A percentile compares a stretch with the other conserved stretches of the same genome.
These are phyloP conservation scores for Cardiospermum halicacabum DNA, from an alignment of 345 rosid genomes.

Conservation along the genomic window DNA sequence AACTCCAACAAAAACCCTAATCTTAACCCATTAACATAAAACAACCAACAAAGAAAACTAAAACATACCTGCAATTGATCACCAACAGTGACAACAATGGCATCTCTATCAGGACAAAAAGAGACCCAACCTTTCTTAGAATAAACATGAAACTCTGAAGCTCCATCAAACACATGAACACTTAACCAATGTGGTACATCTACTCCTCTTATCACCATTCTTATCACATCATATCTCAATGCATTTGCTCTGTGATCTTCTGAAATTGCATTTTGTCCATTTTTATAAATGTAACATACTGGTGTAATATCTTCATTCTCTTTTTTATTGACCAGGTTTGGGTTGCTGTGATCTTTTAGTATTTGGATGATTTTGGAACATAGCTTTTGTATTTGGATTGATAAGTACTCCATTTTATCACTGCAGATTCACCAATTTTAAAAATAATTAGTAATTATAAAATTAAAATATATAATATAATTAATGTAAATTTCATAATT, in stretches of 20 bases:
- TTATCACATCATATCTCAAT: slow-evolving; percentile 59
- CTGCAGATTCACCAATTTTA: slow-evolving; percentile 41
- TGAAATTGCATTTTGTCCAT: slow-evolving; percentile 15
- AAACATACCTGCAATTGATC: slow-evolving; percentile 63
- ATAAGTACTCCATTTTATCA: slow-evolving; percentile 49
- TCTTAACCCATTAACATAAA: too few species aligned
- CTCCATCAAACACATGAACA: slow-evolving; percentile 46
- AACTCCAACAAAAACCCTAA: too few species aligned
- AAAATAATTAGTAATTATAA: too few species aligned
- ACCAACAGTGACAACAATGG: slow-evolving; percentile 66
- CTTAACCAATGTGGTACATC: slow-evolving; percentile 70
- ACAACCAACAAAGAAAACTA: background rate
- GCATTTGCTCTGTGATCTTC: slow-evolving; percentile 24
- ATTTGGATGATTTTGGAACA: slow-evolving; percentile 35
- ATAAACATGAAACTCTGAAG: slow-evolving; percentile 72
- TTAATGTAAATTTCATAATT: too few species aligned
- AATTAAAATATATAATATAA: too few species aligned
- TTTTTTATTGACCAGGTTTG: slow-evolving; percentile 7
- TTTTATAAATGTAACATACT: slow-evolving; percentile 49
- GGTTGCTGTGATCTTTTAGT: slow-evolving; percentile 16
- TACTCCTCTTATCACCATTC: slow-evolving; percentile 68
- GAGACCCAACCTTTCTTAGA: slow-evolving; percentile 88
- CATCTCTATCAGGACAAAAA: slow-evolving; percentile 56
- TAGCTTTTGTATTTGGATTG: slow-evolving; percentile 43
- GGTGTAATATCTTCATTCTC: slow-evolving; percentile 27